Base-by-base conservation (phyloP, 257 asterid species). In the Marsdenia floribunda region DNA sequence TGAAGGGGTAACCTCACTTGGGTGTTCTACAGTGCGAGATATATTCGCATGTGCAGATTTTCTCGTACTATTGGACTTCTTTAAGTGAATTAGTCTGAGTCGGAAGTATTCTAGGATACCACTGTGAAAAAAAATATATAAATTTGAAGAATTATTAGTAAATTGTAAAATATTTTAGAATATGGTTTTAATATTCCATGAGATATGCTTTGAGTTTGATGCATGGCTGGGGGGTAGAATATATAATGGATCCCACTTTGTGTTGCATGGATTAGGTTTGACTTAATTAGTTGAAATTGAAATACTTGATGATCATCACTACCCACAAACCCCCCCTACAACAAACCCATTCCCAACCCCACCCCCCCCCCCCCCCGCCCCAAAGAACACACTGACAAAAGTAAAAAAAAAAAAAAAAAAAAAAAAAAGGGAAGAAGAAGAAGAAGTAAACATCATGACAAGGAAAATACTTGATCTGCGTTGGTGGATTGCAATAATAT, bases 231-330 rank as follows among this genome's bases (percentile, higher is more conserved):
- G 29, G 29, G 3, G 8, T 2, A 16, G 9, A 49, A 49, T 13
- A 16, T 5, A 49, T n/a, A 5, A 9, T 57, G 68, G 68, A 57
- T 18, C 58, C 57, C 24, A 38, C 49, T 44, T 29, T 37, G 18
- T 6, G 70, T 3, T 44, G 21, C 11, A 73, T 65, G 73, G 78
- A 75, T 75, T 75, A 75, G 78, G 78, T 53, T 75, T 75, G 78
- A 75, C 78, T 75, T 66, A 0, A 29, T 29, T 29, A 29, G 61
- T 16, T 16, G n/a, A 15, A 42, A 14, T 16, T 16, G n/a, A 15
- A 42, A 14, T 15, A 66, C 55, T 42, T n/a, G 66, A 52, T 35
- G 55, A 74, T 64, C 15, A 74, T 38, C 42, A 33, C 22, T 11
- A 21, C 72, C 50, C 75, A 54, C 35, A 35, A 63, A 63, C 50